Conservation (phyloP, 169 alveolate genomes). For the Plasmodium gaboni region DNA sequence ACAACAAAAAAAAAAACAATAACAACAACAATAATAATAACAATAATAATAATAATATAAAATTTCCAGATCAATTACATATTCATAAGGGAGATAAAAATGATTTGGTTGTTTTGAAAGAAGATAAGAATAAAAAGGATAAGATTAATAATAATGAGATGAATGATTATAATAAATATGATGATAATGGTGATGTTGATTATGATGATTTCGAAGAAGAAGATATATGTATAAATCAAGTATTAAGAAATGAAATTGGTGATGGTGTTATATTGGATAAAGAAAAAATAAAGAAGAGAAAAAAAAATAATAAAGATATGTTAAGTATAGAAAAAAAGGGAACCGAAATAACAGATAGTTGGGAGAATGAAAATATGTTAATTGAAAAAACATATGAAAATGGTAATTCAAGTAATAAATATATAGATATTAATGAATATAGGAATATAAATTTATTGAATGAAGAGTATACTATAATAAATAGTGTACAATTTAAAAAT, state of each 20-base stretch:
- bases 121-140: background rate
- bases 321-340: background rate
- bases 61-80: background rate
- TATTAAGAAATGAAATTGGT: background rate
- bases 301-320: background rate
- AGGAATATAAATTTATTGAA: conserved; percentile 30
- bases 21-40: too few species aligned
- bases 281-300: background rate
- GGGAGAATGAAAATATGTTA: background rate
- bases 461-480: conserved; percentile 69
- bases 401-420: conserved; percentile 9
- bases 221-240: background rate
- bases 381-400: background rate
- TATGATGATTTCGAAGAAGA: background rate
- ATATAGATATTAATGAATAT: conserved; percentile 28
- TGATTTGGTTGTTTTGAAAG: background rate
- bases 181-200: conserved; percentile 5
- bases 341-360: background rate
- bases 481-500: conserved; percentile 74
- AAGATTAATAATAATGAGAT: background rate
- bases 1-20: too few species aligned
- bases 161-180: background rate
- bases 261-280: background rate
- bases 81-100: background rate
- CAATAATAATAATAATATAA: too few species aligned